Percentiles rank a stretch among this genome's conserved stretches.
phyloP scores from a whole-genome alignment of 495 filamentous ascomycete species.

The Achaetomiella virescens region DNA sequence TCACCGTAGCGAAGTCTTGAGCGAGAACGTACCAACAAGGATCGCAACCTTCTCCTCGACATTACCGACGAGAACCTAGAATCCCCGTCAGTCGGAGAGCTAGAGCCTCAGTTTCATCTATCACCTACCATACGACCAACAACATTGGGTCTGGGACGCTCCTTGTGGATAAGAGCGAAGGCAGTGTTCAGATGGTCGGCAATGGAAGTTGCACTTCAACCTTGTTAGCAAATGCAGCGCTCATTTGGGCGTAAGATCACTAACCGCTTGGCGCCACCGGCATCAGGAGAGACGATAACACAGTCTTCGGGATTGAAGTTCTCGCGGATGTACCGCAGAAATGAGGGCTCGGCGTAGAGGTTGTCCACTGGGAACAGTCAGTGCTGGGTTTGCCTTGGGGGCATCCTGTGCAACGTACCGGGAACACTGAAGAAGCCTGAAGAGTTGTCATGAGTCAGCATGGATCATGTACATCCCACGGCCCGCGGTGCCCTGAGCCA shows the following conservation, averaged over 20 bases:
- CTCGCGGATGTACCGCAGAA: constrained; percentile 83
- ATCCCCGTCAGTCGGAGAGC: constrained; percentile 28
- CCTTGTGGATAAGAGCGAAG: constrained; percentile 99
- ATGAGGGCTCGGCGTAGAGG: constrained; percentile 91
- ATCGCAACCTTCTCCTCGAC: constrained; percentile 54
- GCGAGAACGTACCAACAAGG: constrained; percentile 33
- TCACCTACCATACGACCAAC: constrained; percentile 88
- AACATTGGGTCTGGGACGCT: constrained; percentile 90
- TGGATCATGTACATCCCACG: not conserved
- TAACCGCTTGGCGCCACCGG: constrained; percentile 91
- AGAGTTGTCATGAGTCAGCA: not conserved
- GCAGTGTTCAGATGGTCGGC: constrained; percentile 89
- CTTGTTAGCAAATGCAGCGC: constrained; percentile 4
- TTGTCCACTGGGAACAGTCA: constrained; percentile 54
- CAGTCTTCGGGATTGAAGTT: constrained; percentile 76
- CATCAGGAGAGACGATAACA: constrained; percentile 94
- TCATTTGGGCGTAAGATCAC: constrained; percentile 13
- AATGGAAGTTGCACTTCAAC: constrained; percentile 76
- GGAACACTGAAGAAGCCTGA: constrained; percentile 98
- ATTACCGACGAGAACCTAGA: constrained; percentile 71
- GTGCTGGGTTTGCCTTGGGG: not conserved
- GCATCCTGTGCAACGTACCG: not conserved
- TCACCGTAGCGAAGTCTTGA: not conserved
- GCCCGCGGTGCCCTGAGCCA: too few species aligned
- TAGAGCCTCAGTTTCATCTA: constrained; percentile 44